Evolutionary conservation across 345 rosid genomes (phyloP), one percentile per base, ranked within the genome.

Genomic region (Ricinus communis): DNA sequence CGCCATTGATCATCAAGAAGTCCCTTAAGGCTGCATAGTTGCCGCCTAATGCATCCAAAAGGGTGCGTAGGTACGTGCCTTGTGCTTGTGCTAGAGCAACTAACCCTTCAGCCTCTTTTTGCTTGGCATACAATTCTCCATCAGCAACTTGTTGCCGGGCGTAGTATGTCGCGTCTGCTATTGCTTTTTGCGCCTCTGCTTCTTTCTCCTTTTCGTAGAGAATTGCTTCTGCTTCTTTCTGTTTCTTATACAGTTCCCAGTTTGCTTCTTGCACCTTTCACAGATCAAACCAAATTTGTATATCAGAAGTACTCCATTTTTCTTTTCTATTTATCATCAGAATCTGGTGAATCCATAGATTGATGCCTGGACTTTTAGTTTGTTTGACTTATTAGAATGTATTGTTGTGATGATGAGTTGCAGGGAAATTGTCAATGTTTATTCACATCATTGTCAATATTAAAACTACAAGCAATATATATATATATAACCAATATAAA

Each of bases 71-170:
- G 36, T 89, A 88, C 0, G 65, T 62, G 19, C 95, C 91, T 19
- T 93, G 93, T 46, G 95, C 93, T 47, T 84, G 64, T 0, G 91
- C 96, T 13, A 81, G 62, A 0, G 90, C 86, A 9, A 76, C 65
- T 1, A 88, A 80, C 11, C 89, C 96, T 30, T 93, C 94, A 0
- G 95, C 94, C 65, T 90, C 94, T 47, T 66, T 88, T 66, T 78
- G 83, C 79, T 89, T 89, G 1, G 84, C 62, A 27, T 82, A 85
- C 3, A 85, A 22, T 21, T 74, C 75, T 9, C 66, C 87, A 4
- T 87, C 84, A 0, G 89, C 89, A 11, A 54, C 71, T 65, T 83
- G 81, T 59, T 75, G 78, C 0, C 80, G 77, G n/a, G 81, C 68
- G 9, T 81, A 89, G 56, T 78, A 82, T 2, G 87, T 54, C 13